phyloP scores from a whole-genome alignment of 805 yeast species.

The Candida anglica region DNA sequence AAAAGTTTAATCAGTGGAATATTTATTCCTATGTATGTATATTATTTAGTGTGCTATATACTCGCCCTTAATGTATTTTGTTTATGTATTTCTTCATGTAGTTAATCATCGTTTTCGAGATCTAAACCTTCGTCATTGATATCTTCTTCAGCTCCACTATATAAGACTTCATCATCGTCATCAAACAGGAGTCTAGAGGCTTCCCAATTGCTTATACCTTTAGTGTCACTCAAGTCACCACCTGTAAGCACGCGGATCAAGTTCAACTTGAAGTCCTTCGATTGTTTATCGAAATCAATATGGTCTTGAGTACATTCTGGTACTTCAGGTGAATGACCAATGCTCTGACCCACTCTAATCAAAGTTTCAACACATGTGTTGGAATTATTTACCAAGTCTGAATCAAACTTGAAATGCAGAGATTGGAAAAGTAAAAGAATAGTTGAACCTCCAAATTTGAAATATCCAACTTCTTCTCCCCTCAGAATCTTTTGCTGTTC shows the following conservation, averaged over 20 bases:
- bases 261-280: slow-evolving; percentile 43
- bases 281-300: slow-evolving; percentile 41
- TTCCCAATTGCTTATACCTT: slow-evolving; percentile 37
- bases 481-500: slow-evolving; percentile 56
- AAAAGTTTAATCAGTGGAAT: neutral
- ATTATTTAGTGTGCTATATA: neutral
- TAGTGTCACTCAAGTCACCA: slow-evolving; percentile 35
- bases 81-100: neutral
- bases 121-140: neutral
- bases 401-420: slow-evolving; percentile 54
- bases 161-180: slow-evolving; percentile 7
- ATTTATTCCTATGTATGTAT: neutral
- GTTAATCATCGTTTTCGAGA: neutral
- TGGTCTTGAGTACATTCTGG: slow-evolving; percentile 48
- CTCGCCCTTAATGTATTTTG: neutral
- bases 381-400: slow-evolving; percentile 71
- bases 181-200: slow-evolving; percentile 19
- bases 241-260: slow-evolving; percentile 60
- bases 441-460: slow-evolving; percentile 96
- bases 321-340: slow-evolving; percentile 64
- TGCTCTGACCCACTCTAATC: slow-evolving; percentile 85
- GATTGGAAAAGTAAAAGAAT: slow-evolving; percentile 62
- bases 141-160: neutral
- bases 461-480: slow-evolving; percentile 88
- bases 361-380: slow-evolving; percentile 71